Evolutionary conservation across 208 protist species (phyloP), one percentile per base, ranked within the genome.

Genomic region (Strigomonas culicis): DNA sequence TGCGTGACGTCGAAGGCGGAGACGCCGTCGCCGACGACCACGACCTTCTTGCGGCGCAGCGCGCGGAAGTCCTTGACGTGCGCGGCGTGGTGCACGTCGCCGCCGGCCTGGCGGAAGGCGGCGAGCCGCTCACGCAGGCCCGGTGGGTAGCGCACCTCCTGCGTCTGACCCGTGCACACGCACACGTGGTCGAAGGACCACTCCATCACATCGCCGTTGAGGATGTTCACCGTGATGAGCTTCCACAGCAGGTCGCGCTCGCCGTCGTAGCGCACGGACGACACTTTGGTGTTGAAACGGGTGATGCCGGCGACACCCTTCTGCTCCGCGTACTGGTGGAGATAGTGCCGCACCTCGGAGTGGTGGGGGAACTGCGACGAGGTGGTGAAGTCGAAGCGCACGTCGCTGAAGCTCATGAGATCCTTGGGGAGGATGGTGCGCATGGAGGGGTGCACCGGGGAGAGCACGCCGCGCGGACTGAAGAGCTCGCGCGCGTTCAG

Each of bases 221-320:
- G 65, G 21, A 94, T 70, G 62, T 96, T 96, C n/a, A 96, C 86
- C 3, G 90, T 90, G 41, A 92, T 86, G 11, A 96, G 27, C 63
- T 86, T 87, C 87, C 90, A 96, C 55, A 82, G 28, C 1, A 58
- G 47, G 39, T 71, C 8, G 7, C 24, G 72, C 10, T 22, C 44
- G 4, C 51, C 50, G 32, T 90, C 80, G 39, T 72, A 84, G 1
- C 87, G 90, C 4, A 79, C 77, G 6, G 86, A 91, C 74, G 93
- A 80, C 22, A 94, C 85, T 49, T 94, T 94, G 17, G 90, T 94
- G 74, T 94, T 93, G 75, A 91, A 94, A 4, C 90, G 86, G 36
- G 84, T 90, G 50, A 93, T 64, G 21, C 69, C 75, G 11, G 72
- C 71, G 3, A 93, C 65, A 2, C 90, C 90, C 57, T 88, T 91